Base-by-base conservation (phyloP, 108 stramenopile genomes). In the Nitzschia putrida region DNA sequence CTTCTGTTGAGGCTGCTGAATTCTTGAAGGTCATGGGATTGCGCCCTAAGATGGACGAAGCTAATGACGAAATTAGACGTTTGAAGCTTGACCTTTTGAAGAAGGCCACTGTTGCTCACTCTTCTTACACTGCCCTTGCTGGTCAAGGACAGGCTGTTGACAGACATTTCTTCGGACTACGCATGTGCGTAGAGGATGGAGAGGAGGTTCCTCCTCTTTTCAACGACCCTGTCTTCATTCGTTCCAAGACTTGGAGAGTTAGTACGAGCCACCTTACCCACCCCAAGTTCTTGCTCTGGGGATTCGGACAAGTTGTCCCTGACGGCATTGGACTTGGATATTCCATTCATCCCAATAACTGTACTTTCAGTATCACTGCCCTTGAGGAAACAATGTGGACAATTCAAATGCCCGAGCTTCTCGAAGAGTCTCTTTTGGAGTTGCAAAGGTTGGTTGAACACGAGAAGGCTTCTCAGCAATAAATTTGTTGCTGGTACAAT, bases 261-360 rank as follows among this genome's bases (percentile, higher is more conserved):
- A 89, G 88, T 51, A 96, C 95, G 4, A 91, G 89, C 64, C 87
- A 95, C 53, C 75, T 96, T 57, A 94, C 92, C 14, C 91, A 96
- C 77, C 92, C 92, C 47, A 76, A 79, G 21, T 88, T 96, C 63
- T 88, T 89, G 40, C 82, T 81, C 61, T 96, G 95, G 95, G 95
- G 95, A 0, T 96, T 85, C 76, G 95, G 95, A 14, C 92, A 96
- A 69, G 95, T 96, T 22, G 86, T 92, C 11, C 88, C 91, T 8
- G 88, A 93, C 60, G 95, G 95, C 22, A 85, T 96, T 12, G 95
- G 95, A 14, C 71, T 95, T 44, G 88, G 86, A 16, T 96, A 96
- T 67, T 84, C 88, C 0, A 85, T 96, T 55, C 89, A 95, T 70
- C 78, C 86, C 41, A 72, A 80, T 8, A 66, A 72, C 41, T 86